Evolutionary conservation across 1,284 basidiomycete species (phyloP), one percentile per base, ranked within the genome.

Genomic region (Agroathelia rolfsii): DNA sequence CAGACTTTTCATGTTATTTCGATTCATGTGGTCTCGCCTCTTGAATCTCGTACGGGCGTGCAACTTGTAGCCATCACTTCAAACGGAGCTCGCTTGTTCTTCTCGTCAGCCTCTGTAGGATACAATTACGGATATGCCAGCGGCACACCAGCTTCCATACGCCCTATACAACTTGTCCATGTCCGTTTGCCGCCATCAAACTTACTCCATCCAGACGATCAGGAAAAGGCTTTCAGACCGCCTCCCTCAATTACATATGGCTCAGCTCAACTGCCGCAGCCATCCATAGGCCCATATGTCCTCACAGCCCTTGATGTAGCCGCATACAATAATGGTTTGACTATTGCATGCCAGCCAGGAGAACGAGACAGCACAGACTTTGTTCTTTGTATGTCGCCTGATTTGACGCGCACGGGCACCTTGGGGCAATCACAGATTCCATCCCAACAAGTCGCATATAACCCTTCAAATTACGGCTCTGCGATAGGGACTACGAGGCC

Each of bases 71-170:
- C 83, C 1, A 61, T 92, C 31, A 86, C 88, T 12, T 64, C 66
- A 12, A 88, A 79, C 37, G 86, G 82, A 8, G 72, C 83, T 3
- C 73, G 87, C 31, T 61, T 92, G 4, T 92, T 84, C 58, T 88
- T 92, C 49, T 72, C 76, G 6, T 67, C 77, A 3, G 59, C 67
- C 3, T 50, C 62, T 11, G 51, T 60, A 14, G 44, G 47, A 7
- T 69, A 66, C 48, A 54, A 56, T 17, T 73, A 70, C 46, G 52
- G 61, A 24, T 64, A 60, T 39, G 51, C 53, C n/a, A 40, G 44
- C 11, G 45, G 50, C 9, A 56, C 48, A 30, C 45, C 54, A 12
- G 41, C 53, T 20, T 43, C 49, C 21, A 28, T 32, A 11, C 69
- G 76, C 6, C 55, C 66, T 33, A 49, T 86, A 44, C 65, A 80